Percentiles rank a stretch among this genome's conserved stretches.
Conservation (phyloP, 1,139 yeast genomes). For the Debaryomyces subglobosus region DNA sequence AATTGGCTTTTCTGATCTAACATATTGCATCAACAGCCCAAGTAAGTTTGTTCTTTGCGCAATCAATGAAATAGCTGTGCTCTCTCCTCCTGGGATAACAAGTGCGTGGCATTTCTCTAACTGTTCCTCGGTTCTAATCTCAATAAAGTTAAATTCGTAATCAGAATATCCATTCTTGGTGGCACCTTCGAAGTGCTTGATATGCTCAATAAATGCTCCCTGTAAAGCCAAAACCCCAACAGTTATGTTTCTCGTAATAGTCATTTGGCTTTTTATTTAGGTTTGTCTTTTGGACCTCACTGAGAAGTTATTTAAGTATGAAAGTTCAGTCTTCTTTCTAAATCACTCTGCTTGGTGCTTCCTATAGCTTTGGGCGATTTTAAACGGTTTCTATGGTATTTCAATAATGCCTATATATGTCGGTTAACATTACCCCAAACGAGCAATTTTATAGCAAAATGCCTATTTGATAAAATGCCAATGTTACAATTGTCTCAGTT, state of each 20-base stretch:
- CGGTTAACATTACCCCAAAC: slow-evolving; percentile 1
- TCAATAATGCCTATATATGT: neutral
- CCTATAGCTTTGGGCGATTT: neutral
- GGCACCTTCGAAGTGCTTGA: slow-evolving; percentile 52
- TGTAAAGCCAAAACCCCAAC: slow-evolving; percentile 81
- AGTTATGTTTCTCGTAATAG: slow-evolving; percentile 19
- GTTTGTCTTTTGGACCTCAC: neutral
- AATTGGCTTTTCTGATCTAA: slow-evolving; percentile 55
- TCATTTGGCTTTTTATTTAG: slow-evolving; percentile 11
- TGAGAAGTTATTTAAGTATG: neutral
- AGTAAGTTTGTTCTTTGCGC: slow-evolving; percentile 67
- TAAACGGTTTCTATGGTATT: neutral
- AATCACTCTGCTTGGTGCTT: neutral
- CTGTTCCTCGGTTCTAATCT: slow-evolving; percentile 58
- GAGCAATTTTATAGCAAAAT: neutral
- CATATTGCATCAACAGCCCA: slow-evolving; percentile 55
- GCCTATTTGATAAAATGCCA: neutral
- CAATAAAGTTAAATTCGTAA: slow-evolving; percentile 35
- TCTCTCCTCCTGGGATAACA: slow-evolving; percentile 83
- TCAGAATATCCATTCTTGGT: slow-evolving; percentile 24
- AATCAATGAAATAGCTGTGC: slow-evolving; percentile 73
- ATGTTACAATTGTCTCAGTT: neutral
- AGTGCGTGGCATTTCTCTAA: slow-evolving; percentile 58
- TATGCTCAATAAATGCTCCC: slow-evolving; percentile 79
- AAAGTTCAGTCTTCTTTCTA: neutral